Evolutionary conservation across 2,329 filamentous ascomycete species (phyloP).

Genomic region (Neopestalotiopsis clavispora): DNA sequence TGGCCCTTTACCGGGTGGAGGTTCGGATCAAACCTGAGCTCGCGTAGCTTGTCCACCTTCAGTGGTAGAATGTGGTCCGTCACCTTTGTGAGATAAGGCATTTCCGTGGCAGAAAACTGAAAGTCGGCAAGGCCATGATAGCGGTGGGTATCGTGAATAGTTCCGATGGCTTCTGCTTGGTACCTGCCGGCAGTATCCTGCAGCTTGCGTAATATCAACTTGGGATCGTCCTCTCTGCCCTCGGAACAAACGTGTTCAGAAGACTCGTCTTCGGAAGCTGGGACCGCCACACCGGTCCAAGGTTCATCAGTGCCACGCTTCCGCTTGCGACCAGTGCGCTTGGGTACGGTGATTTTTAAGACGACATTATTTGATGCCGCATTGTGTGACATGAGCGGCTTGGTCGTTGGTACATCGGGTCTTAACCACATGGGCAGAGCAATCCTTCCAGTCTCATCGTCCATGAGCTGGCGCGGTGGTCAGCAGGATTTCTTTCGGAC

Average conservation of each 20-base stretch:
- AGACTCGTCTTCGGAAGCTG: constrained; percentile 30
- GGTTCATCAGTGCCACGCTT: constrained; percentile 77
- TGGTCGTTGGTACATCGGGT: constrained; percentile 78
- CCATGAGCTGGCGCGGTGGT: constrained; percentile 28
- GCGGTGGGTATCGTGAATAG: constrained; percentile 80
- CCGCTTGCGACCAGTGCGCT: constrained; percentile 82
- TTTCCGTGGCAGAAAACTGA: constrained; percentile 74
- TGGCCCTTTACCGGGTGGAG: constrained; percentile 63
- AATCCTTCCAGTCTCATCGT: constrained; percentile 41
- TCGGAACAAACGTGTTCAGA: constrained; percentile 44
- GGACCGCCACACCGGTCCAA: constrained; percentile 54
- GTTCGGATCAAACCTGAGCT: constrained; percentile 70
- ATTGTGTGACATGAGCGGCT: constrained; percentile 78
- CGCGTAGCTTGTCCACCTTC: constrained; percentile 60
- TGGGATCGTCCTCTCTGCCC: constrained; percentile 57
- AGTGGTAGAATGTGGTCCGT: constrained; percentile 73
- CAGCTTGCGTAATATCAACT: constrained; percentile 64
- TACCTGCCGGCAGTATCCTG: constrained; percentile 74
- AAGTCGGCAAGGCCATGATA: constrained; percentile 88
- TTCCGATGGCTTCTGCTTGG: constrained; percentile 70
- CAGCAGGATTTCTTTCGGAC: background rate
- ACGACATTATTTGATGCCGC: constrained; percentile 81
- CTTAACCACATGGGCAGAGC: constrained; percentile 75
- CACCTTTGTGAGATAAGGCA: constrained; percentile 73
- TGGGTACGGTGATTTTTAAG: constrained; percentile 85